Conservation (phyloP, 345 rosid genomes). For the Boechera retrofracta region DNA sequence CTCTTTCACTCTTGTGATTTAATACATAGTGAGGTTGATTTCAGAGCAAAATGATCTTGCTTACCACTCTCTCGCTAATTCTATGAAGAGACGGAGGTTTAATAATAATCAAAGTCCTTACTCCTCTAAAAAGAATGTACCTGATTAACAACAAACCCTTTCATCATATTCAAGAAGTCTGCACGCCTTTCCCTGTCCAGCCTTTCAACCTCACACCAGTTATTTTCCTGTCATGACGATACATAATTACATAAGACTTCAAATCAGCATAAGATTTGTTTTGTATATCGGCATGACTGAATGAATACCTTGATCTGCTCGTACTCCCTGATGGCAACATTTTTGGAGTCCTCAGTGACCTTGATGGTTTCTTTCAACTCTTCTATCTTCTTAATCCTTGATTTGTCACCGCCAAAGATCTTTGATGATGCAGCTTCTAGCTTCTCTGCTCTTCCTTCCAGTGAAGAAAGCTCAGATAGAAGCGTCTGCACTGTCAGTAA, state of each 20-base stretch:
- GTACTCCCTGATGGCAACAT: slow-evolving; percentile 81
- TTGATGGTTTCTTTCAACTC: slow-evolving; percentile 86
- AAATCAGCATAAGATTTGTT: slow-evolving; percentile 4
- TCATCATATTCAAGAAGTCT: slow-evolving; percentile 88
- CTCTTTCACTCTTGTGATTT: not conserved
- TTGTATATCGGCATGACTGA: not conserved
- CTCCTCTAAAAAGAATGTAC: slow-evolving; percentile 42
- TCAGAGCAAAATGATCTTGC: not conserved
- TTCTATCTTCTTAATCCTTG: slow-evolving; percentile 84
- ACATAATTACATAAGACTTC: slow-evolving; percentile 1
- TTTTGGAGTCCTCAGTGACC: slow-evolving; percentile 85
- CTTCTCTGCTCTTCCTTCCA: slow-evolving; percentile 78
- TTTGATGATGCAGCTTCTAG: slow-evolving; percentile 95
- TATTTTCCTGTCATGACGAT: slow-evolving; percentile 68
- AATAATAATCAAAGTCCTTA: not conserved
- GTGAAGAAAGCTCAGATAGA: slow-evolving; percentile 73
- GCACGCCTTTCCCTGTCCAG: slow-evolving; percentile 76
- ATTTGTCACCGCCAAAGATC: slow-evolving; percentile 96
- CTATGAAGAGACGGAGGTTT: not conserved
- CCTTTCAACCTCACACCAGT: slow-evolving; percentile 84
- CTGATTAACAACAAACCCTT: slow-evolving; percentile 93
- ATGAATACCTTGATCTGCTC: slow-evolving; percentile 82
- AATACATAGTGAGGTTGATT: not conserved
- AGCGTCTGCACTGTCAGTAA: slow-evolving; percentile 92
- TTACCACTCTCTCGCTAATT: not conserved